Base-by-base conservation (phyloP, 192 early-diverging fungal species). In the Backusella sp. region DNA sequence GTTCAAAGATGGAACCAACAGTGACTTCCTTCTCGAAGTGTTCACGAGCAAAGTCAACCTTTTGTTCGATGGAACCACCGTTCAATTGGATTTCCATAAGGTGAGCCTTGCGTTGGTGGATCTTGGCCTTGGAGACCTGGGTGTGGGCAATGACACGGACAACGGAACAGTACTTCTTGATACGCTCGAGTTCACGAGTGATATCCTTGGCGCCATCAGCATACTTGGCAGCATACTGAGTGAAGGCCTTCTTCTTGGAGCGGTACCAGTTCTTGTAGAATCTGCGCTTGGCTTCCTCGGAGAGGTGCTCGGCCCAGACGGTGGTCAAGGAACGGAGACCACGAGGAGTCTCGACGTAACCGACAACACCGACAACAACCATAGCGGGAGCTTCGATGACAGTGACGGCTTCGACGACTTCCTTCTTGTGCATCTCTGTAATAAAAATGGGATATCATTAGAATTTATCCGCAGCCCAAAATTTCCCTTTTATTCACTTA, bases 241-340 rank as follows among this genome's bases (percentile, higher is more conserved):
- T 99, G 93, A 96, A 99, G 49, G 97, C 98, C 96, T 99, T 99
- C 90, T 97, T 97, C 95, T 99, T 99, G 82, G 96, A 96, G 84
- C 94, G 91, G 94, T 99, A 99, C 96, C 96, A 99, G 94, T 97
- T 99, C 94, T 98, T 97, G 95, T 99, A 99, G 95, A 99, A 98
- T 86, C 98, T 93, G 82, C 98, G 95, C 91, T 93, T 96, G 75
- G 98, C 85, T 85, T 98, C 98, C 77, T 99, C 97, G 73, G 90
- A 92, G 70, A 99, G 88, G 86, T 99, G 97, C 90, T 99, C 95
- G 70, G 98, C 97, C 98, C 98, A 99, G 86, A 99, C 96, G 86
- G 96, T 98, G 90, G 98, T 96, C 80, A 99, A 90, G 62, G 96
- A 92, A 79, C 98, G 97, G 84, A 97, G 91, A 88, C 97, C 98